Evolutionary conservation across 495 filamentous ascomycete genomes (phyloP).

Genomic region (Aspergillus panamensis): DNA sequence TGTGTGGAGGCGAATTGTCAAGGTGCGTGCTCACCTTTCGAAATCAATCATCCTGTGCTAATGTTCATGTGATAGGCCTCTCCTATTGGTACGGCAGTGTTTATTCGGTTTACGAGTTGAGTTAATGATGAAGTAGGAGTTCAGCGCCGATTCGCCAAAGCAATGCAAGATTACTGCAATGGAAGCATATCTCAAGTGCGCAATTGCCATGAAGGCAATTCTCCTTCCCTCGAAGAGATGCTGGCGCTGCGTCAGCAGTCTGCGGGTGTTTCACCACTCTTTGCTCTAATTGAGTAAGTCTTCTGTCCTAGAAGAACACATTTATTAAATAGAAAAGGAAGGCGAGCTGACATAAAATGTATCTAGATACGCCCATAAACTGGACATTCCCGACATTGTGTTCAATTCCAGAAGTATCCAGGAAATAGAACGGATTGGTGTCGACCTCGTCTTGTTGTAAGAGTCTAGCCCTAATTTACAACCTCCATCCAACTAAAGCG

Average conservation of each 20-base stretch:
- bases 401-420: slow-evolving; percentile 27
- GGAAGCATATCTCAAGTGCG: slow-evolving; percentile 28
- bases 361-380: slow-evolving; percentile 27
- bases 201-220: slow-evolving; percentile 9
- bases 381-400: slow-evolving; percentile 29
- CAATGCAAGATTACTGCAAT: slow-evolving; percentile 29
- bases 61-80: slow-evolving; percentile 2
- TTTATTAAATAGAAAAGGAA: background rate
- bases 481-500: background rate
- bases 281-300: slow-evolving; percentile 30
- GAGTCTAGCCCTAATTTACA: background rate
- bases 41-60: background rate
- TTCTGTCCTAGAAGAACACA: background rate
- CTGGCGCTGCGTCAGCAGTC: slow-evolving; percentile 25
- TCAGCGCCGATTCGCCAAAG: slow-evolving; percentile 22
- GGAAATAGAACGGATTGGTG: slow-evolving; percentile 30
- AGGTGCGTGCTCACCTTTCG: background rate
- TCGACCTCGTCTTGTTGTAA: slow-evolving; percentile 33
- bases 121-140: slow-evolving; percentile 14
- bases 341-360: background rate
- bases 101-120: background rate
- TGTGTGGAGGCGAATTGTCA: slow-evolving; percentile 22
- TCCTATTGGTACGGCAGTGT: slow-evolving; percentile 12
- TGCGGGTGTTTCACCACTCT: slow-evolving; percentile 28
- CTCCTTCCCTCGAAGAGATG: slow-evolving; percentile 24